Evolutionary conservation across 805 yeast species (phyloP).

Genomic region (Saturnispora dispora): DNA sequence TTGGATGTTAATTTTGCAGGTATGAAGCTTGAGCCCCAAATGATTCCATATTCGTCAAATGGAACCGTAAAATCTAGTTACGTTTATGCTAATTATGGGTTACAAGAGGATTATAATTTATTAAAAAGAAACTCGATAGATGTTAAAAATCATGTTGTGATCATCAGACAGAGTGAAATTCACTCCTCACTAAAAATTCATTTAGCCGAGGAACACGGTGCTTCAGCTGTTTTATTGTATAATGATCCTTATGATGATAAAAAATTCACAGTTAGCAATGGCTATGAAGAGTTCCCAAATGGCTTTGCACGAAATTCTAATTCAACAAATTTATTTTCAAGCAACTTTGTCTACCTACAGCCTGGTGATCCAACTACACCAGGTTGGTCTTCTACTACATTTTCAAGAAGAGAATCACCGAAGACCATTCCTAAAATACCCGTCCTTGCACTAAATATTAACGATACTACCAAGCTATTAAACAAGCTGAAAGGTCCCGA

Average conservation of each 20-base stretch:
- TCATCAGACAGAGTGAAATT: constrained; percentile 43
- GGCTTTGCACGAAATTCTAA: constrained; percentile 61
- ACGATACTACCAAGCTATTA: constrained; percentile 36
- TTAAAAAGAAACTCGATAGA: constrained; percentile 34
- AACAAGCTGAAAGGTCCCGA: constrained; percentile 31
- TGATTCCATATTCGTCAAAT: constrained; percentile 51
- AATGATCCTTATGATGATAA: constrained; percentile 55
- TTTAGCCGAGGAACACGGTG: constrained; percentile 55
- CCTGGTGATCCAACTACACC: constrained; percentile 81
- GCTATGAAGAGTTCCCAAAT: constrained; percentile 47
- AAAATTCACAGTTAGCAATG: constrained; percentile 44
- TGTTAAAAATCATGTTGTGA: constrained; percentile 47
- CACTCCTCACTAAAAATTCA: constrained; percentile 49
- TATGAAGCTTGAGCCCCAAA: constrained; percentile 35
- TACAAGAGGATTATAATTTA: constrained; percentile 40
- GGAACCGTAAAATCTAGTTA: constrained; percentile 50
- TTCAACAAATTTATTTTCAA: constrained; percentile 55
- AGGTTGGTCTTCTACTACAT: constrained; percentile 49
- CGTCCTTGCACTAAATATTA: constrained; percentile 40
- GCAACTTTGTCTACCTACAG: constrained; percentile 43
- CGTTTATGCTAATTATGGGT: constrained; percentile 55
- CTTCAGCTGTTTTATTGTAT: constrained; percentile 50
- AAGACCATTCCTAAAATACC: constrained; percentile 43
- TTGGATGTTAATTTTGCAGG: constrained; percentile 18
- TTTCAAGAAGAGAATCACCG: constrained; percentile 32